Percentiles rank a stretch among this genome's conserved stretches.
phyloP scores from a whole-genome alignment of 1,139 yeast genomes.

The Debaryomyces udenii region DNA sequence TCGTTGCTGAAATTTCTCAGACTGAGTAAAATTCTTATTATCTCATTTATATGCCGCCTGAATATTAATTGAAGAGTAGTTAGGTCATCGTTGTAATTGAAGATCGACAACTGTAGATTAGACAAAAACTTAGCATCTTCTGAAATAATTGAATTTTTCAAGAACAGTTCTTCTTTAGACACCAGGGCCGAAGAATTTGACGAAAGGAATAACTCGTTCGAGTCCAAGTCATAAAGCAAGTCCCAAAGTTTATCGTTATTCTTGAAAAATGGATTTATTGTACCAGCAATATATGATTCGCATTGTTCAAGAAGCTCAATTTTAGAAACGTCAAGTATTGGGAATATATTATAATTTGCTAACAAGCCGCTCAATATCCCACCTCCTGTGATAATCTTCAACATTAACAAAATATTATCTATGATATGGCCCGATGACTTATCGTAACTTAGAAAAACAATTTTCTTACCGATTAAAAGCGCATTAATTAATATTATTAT shows the following conservation, averaged over 20 bases:
- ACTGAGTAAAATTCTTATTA: constrained; percentile 43
- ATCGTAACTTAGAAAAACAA: constrained; percentile 58
- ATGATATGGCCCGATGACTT: constrained; percentile 58
- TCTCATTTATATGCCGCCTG: constrained; percentile 51
- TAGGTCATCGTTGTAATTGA: constrained; percentile 51
- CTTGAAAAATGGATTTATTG: constrained; percentile 68
- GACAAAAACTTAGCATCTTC: constrained; percentile 54
- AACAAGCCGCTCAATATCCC: constrained; percentile 58
- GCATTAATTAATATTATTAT: constrained; percentile 59
- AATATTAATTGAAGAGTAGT: constrained; percentile 51
- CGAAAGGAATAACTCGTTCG: constrained; percentile 44
- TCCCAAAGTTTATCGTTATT: constrained; percentile 62
- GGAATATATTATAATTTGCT: constrained; percentile 54
- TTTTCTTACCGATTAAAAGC: constrained; percentile 57
- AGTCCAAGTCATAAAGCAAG: constrained; percentile 58
- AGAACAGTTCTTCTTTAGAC: constrained; percentile 17
- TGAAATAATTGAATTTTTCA: constrained; percentile 41
- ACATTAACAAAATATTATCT: constrained; percentile 55
- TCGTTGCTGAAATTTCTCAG: constrained; percentile 39
- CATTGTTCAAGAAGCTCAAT: constrained; percentile 57
- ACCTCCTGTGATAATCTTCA: constrained; percentile 60
- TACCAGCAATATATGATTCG: constrained; percentile 64
- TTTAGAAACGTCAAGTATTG: constrained; percentile 64
- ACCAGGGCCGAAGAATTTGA: constrained; percentile 20
- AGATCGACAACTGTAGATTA: constrained; percentile 46